These are phyloP conservation scores for Clavariopsis aquatica DNA, from an alignment of 495 filamentous ascomycete species.

Conservation along the genomic window DNA sequence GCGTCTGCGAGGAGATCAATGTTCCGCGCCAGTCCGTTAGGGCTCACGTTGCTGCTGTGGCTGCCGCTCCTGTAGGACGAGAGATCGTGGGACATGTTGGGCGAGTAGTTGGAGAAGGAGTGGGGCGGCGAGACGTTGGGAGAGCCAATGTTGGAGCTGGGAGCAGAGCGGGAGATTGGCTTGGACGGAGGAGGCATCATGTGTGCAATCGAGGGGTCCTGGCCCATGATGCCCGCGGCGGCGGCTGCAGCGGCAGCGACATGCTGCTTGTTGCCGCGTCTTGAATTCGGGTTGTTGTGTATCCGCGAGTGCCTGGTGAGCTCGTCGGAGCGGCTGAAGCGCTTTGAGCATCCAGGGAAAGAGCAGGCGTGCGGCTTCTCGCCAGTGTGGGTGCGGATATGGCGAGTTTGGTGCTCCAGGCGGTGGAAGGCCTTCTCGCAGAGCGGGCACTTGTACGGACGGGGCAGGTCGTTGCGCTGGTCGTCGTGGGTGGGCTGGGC, in stretches of 20 bases:
- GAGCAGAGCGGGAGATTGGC: constrained; percentile 80
- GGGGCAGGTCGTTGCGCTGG: constrained; percentile 74
- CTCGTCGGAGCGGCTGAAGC: constrained; percentile 96
- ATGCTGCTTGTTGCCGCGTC: constrained; percentile 83
- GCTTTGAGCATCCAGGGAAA: constrained; percentile 93
- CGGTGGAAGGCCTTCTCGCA: constrained; percentile 99
- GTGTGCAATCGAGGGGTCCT: constrained; percentile 54
- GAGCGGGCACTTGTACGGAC: constrained; percentile 96
- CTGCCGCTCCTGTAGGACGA: constrained; percentile 60
- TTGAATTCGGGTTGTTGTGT: constrained; percentile 97
- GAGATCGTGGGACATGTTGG: constrained; percentile 62
- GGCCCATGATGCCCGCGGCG: constrained; percentile 52
- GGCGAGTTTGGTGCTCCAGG: constrained; percentile 94
- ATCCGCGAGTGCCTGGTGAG: constrained; percentile 96
- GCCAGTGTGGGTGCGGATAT: constrained; percentile 96
- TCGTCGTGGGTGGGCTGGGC: constrained; percentile 54
- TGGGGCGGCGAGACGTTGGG: constrained; percentile 96
- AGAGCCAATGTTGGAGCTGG: constrained; percentile 81
- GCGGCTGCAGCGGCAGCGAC: constrained; percentile 52
- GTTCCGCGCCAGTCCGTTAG: constrained; percentile 58
- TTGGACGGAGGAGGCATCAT: constrained; percentile 82
- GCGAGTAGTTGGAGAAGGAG: constrained; percentile 75
- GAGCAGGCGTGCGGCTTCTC: constrained; percentile 97
- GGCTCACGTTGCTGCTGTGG: constrained; percentile 46
- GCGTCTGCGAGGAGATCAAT: constrained; percentile 91